Evolutionary conservation across 129 eudicot species (phyloP), one percentile per base, ranked within the genome.

Genomic region (Flaveria ramosissima): DNA sequence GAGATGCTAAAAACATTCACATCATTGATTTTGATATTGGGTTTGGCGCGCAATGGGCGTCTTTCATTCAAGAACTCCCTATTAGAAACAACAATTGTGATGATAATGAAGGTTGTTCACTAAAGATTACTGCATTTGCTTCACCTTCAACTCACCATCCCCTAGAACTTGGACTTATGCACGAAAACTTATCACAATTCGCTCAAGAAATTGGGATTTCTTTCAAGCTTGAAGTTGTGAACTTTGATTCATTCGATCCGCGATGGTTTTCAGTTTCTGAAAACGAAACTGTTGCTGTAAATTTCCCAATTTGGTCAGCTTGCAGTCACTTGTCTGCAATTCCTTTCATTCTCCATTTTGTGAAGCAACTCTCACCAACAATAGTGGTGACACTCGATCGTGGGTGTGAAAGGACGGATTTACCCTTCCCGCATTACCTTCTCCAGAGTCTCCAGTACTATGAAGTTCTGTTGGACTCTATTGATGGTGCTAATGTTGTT

Each of bases 41-140:
- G 55, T 87, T 79, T 84, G 96, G 96, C 64, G 88, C 88, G 39
- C 92, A 87, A 50, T 89, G 96, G 96, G 85, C 96, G 9, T 87
- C 96, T 26, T 83, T 89, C 61, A 83, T 89, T 70, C 92, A 87
- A 56, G 96, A 89, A 75, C 85, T 89, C 68, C 89, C 92, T 0
- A 65, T 53, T 7, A 82, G 68, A 64, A 82, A 59, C 62, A 72
- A 57, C 20, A 77, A 72, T 13, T 76, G 71, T 62, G 62, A 80
- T 21, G 64, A 21, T 21, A 1, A 15, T 12, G 67, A 14, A 2
- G 17, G 39, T 0, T 78, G 84, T 36, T 84, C 88, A 0, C 46
- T 89, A 39, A 89, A 87, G 56, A 85, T 89, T 57, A 89, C 96
- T 19, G 89, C 92, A 32, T 85, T 89, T 74, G 91, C 89, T 10